Conservation (phyloP, 1,284 basidiomycete species). For the Cystobasidium pallidum region DNA sequence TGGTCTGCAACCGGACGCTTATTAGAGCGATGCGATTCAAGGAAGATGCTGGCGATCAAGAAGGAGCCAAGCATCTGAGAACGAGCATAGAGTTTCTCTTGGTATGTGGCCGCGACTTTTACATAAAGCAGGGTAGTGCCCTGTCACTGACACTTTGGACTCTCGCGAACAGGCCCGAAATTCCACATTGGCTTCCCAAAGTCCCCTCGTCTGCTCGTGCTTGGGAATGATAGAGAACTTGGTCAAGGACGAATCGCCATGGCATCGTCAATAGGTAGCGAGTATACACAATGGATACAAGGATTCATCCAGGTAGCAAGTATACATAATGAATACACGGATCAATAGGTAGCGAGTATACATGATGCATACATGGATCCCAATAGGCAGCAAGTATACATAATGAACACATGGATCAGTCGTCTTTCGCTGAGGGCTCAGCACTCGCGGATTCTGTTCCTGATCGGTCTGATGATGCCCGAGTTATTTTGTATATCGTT, state of each 20-base stretch:
- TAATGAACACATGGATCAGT: too few species aligned
- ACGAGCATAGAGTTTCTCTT: conserved; percentile 27
- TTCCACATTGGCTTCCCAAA: conserved; percentile 21
- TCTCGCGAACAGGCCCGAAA: conserved; percentile 17
- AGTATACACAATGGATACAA: neutral
- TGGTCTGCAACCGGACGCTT: conserved; percentile 35
- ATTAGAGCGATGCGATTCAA: conserved; percentile 39
- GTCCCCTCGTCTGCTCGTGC: conserved; percentile 35
- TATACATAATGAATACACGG: too few species aligned
- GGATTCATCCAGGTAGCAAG: too few species aligned
- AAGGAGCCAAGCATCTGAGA: conserved; percentile 9
- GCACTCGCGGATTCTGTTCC: too few species aligned
- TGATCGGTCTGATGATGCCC: too few species aligned
- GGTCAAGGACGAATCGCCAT: conserved; percentile 26
- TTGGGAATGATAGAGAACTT: conserved; percentile 39
- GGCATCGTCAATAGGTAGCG: conserved; percentile 19
- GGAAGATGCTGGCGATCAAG: conserved; percentile 24
- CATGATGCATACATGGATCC: too few species aligned
- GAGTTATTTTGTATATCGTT: too few species aligned
- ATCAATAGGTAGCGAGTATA: neutral
- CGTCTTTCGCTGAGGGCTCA: too few species aligned
- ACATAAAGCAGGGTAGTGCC: neutral
- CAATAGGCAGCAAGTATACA: too few species aligned
- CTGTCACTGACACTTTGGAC: neutral
- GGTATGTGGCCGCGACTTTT: neutral